Conservation (phyloP, 2,329 filamentous ascomycete genomes). For the Scedosporium minutisporum region DNA sequence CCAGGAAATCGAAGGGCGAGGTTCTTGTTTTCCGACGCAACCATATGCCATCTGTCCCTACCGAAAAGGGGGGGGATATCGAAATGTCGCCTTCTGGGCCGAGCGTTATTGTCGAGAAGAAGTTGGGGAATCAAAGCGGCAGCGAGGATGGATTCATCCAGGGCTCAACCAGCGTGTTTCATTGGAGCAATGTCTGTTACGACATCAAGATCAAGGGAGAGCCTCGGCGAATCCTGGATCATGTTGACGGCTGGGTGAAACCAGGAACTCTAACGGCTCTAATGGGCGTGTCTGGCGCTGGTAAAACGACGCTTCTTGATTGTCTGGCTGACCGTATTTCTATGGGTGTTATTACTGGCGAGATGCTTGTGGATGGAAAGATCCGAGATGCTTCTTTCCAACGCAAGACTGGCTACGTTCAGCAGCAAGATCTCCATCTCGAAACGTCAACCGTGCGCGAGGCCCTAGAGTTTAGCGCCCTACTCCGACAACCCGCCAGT, state of each 20-base stretch:
- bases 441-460: constrained; percentile 80
- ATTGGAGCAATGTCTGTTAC: constrained; percentile 77
- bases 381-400: constrained; percentile 76
- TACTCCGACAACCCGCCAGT: constrained; percentile 72
- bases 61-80: constrained; percentile 22
- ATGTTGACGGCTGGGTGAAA: constrained; percentile 90
- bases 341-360: constrained; percentile 82
- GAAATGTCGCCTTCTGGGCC: too few relatives aligned
- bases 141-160: constrained; percentile 19
- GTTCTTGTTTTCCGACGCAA: constrained; percentile 66
- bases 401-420: constrained; percentile 83
- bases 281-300: constrained; percentile 89
- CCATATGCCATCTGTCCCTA: constrained; percentile 48
- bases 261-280: constrained; percentile 81
- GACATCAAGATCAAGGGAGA: constrained; percentile 70
- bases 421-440: constrained; percentile 86
- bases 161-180: constrained; percentile 59
- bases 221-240: constrained; percentile 64
- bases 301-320: constrained; percentile 85
- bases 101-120: constrained; percentile 26
- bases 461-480: constrained; percentile 74
- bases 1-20: constrained; percentile 65
- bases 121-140: constrained; percentile 48
- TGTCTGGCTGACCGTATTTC: constrained; percentile 76
- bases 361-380: constrained; percentile 60